Conservation (phyloP, 352 stramenopile genomes). For the Achlya hypogyna region DNA sequence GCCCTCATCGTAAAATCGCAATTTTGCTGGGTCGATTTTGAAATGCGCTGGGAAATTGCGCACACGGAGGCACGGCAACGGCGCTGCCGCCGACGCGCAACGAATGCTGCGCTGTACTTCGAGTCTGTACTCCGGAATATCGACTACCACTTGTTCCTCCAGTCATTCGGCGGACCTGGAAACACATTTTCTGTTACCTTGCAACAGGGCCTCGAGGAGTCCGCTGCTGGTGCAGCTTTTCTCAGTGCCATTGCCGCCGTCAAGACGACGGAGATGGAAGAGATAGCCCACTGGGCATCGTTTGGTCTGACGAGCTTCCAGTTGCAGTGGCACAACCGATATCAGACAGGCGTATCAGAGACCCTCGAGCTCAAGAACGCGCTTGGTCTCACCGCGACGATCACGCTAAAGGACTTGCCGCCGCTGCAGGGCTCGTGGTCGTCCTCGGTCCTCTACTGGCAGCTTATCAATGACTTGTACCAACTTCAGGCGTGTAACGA, state of each 20-base stretch:
- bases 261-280: background rate
- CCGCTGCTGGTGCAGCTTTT: background rate
- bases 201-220: background rate
- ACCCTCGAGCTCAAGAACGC: background rate
- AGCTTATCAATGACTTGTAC: background rate
- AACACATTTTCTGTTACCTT: background rate
- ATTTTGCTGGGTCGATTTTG: slow-evolving; percentile 16
- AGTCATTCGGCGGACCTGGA: background rate
- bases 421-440: background rate
- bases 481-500: background rate
- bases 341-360: background rate
- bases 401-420: background rate
- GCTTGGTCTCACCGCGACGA: background rate
- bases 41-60: background rate
- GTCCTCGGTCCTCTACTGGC: background rate
- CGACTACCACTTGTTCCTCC: background rate
- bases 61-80: background rate
- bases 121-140: background rate
- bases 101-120: slow-evolving; percentile 7
- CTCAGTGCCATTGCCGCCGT: background rate
- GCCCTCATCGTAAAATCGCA: background rate
- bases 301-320: background rate
- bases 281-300: background rate
- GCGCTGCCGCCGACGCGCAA: background rate
- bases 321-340: background rate